Conservation (phyloP, 106 monocot species). For the Agapanthus africanus region DNA sequence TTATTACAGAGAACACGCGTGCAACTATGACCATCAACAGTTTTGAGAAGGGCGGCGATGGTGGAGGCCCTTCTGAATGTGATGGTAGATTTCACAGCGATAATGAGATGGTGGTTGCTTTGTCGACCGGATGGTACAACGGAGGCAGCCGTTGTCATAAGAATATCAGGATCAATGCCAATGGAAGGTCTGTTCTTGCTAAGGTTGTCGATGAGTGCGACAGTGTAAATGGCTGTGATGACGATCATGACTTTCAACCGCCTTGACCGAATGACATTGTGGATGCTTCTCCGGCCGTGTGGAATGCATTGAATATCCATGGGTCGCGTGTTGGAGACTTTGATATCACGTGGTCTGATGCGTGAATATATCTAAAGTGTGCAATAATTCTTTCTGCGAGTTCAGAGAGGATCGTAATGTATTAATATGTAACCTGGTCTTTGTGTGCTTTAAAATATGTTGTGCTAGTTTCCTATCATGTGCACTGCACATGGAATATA, state of each 20-base stretch:
- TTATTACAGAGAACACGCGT: neutral
- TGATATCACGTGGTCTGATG: constrained; percentile 2
- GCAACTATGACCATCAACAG: neutral
- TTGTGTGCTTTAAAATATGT: too few relatives aligned
- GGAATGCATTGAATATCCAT: constrained; percentile 30
- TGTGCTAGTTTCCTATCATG: too few relatives aligned
- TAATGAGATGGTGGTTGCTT: constrained; percentile 22
- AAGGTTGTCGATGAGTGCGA: constrained; percentile 50
- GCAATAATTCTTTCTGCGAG: too few relatives aligned
- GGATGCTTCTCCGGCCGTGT: constrained; percentile 29
- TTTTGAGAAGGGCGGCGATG: neutral
- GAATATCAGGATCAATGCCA: constrained; percentile 21
- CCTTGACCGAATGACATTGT: constrained; percentile 31
- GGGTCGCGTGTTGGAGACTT: neutral
- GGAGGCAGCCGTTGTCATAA: constrained; percentile 27
- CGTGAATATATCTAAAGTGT: too few relatives aligned
- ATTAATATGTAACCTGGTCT: too few relatives aligned
- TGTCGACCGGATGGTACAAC: constrained; percentile 33
- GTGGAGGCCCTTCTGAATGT: constrained; percentile 3
- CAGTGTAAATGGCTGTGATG: constrained; percentile 7
- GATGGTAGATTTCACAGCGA: constrained; percentile 22
- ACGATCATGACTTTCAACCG: constrained; percentile 11
- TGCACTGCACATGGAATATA: too few relatives aligned
- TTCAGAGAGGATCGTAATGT: too few relatives aligned
- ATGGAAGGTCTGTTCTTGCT: constrained; percentile 25